Base-by-base conservation (phyloP, 768 basidiomycete species). In the Paxillus ammoniavirescens region DNA sequence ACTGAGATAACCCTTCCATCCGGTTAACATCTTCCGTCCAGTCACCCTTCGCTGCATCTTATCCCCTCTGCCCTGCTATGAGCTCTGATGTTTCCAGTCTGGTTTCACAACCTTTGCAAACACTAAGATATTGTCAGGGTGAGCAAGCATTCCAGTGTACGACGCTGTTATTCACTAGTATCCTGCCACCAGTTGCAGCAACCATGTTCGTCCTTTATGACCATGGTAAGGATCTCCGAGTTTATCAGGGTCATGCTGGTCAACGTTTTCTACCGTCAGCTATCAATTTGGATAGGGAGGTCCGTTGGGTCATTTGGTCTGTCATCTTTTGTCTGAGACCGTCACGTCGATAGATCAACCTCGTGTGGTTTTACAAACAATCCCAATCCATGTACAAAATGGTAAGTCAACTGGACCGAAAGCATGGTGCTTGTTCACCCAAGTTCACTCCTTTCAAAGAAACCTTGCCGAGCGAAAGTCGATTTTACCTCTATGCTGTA, bases 271-370 rank as follows among this genome's bases (percentile, higher is more conserved):
- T 35, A 9, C 14, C 31, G 13, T 10, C 18, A 52, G 50, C 31
- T 6, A 40, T 52, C 21, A 52, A 23, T 9, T 43, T 52, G 21
- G 50, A 52, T n/a, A 40, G 50, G 14, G 50, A 52, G 42, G 50
- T 52, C 17, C n/a, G 50, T 14, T 15, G n/a, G 36, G 35, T 17
- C 31, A 17, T 44, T 26, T 13, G 13, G 7, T 30, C 31, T 17
- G 17, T 4, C 26, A 40, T 31, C 5, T 8, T 14, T 9, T 23
- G 33, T 43, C 30, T 33, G 10, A 30, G 23, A 10, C 8, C 30
- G 10, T n/a, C n/a, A 36, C 14, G 23, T 26, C 38, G 9, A 40
- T 10, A 52, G 50, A 30, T 52, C 18, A 33, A 40, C 23, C 26
- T 52, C 15, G 30, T 52, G 8, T 52, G 50, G 50, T 26, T 45